These are phyloP conservation scores for Gymnopilus dilepis DNA, from an alignment of 768 basidiomycete species.

Conservation along the genomic window DNA sequence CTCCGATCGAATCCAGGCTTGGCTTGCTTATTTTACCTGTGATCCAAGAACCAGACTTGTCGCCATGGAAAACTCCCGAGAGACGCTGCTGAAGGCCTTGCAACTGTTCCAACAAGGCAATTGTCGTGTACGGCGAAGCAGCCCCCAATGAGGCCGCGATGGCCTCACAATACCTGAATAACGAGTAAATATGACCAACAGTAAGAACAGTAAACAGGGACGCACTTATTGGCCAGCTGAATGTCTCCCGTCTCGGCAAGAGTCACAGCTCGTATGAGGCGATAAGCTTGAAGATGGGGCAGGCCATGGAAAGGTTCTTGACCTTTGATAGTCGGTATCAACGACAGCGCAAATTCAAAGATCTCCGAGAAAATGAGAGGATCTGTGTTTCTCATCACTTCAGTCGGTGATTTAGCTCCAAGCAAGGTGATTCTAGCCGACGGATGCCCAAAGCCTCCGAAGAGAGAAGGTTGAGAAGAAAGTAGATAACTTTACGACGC, in stretches of 20 bases:
- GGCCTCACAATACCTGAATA: constrained; percentile 87
- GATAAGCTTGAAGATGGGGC: constrained; percentile 87
- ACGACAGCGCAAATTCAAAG: constrained; percentile 86
- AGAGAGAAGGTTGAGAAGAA: constrained; percentile 77
- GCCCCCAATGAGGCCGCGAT: constrained; percentile 71
- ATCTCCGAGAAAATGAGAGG: constrained; percentile 88
- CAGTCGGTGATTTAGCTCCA: constrained; percentile 68
- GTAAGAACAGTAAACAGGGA: not conserved
- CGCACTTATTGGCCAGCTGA: constrained; percentile 75
- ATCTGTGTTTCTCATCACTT: constrained; percentile 71
- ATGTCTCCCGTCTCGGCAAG: constrained; percentile 86
- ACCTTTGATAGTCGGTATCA: constrained; percentile 76
- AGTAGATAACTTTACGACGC: constrained; percentile 72
- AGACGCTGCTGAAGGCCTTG: constrained; percentile 82
- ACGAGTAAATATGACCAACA: not conserved
- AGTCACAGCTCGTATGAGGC: constrained; percentile 74
- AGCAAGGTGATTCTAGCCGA: constrained; percentile 73
- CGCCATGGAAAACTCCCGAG: constrained; percentile 69
- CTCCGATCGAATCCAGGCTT: constrained; percentile 88
- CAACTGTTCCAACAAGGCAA: constrained; percentile 72
- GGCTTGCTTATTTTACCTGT: constrained; percentile 87
- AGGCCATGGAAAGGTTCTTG: constrained; percentile 86
- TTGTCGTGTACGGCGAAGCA: constrained; percentile 69
- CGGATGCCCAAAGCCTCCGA: constrained; percentile 73
- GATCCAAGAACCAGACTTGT: constrained; percentile 87